Evolutionary conservation across 2,329 filamentous ascomycete species (phyloP).

Genomic region (Colletotrichum liaoningense): DNA sequence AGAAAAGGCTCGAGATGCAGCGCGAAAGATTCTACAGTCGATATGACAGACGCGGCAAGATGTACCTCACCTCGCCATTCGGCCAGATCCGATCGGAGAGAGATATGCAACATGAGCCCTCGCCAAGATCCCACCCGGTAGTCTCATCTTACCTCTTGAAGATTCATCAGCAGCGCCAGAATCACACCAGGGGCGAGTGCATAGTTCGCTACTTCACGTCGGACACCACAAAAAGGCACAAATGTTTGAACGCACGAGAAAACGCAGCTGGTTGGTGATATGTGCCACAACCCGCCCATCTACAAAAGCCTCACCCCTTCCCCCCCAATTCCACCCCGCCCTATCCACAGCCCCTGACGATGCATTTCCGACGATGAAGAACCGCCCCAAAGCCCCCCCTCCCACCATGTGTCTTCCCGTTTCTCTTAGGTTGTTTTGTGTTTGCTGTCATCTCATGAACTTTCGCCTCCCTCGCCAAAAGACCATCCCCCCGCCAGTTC

Average conservation of each 20-base stretch:
- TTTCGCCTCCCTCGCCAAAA: conserved; percentile 26
- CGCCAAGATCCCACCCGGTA: neutral
- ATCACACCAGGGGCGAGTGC: too few relatives aligned
- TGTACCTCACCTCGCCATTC: neutral
- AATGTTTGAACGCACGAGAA: conserved; percentile 6
- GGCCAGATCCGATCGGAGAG: neutral
- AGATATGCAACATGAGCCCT: neutral
- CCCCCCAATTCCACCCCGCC: conserved; percentile 3
- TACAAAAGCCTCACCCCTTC: conserved; percentile 27
- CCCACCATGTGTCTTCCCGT: neutral
- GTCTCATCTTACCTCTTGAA: neutral
- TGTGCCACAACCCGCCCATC: conserved; percentile 33
- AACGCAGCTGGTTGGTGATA: conserved; percentile 34
- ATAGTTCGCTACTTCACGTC: neutral
- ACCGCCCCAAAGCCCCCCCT: neutral
- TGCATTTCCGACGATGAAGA: conserved; percentile 30
- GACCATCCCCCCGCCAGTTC: conserved; percentile 20
- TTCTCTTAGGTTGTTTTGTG: conserved; percentile 15
- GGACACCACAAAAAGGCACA: neutral
- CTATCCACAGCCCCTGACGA: conserved; percentile 22
- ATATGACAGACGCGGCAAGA: neutral
- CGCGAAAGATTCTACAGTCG: neutral
- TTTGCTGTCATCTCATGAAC: conserved; percentile 22
- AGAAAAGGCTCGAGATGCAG: neutral
- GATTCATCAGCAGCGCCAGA: neutral